Evolutionary conservation across 2,329 filamentous ascomycete species (phyloP).

Genomic region (Colletotrichum karsti): DNA sequence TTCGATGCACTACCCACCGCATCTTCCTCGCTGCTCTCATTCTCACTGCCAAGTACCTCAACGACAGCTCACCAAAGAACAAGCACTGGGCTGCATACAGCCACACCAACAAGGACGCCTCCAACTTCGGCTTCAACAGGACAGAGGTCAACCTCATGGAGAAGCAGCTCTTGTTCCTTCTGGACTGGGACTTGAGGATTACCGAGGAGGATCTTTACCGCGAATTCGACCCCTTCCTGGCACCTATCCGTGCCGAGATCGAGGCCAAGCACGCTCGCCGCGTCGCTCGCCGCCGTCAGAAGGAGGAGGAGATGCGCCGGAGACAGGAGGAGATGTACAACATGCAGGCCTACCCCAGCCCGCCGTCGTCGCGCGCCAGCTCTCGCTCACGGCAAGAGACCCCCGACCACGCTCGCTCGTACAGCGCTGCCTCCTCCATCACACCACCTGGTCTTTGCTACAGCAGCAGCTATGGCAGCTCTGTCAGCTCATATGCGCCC

Average conservation of each 20-base stretch:
- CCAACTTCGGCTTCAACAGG: slow-evolving; percentile 87
- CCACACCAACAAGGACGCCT: slow-evolving; percentile 70
- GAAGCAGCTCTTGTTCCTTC: slow-evolving; percentile 93
- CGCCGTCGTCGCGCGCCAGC: slow-evolving; percentile 54
- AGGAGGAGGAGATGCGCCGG: slow-evolving; percentile 46
- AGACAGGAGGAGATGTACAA: slow-evolving; percentile 45
- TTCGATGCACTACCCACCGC: slow-evolving; percentile 95
- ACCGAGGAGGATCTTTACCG: slow-evolving; percentile 84
- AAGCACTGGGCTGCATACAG: slow-evolving; percentile 99
- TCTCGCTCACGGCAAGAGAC: slow-evolving; percentile 49
- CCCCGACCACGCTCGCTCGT: slow-evolving; percentile 49
- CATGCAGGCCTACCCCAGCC: slow-evolving; percentile 50
- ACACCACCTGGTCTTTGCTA: slow-evolving; percentile 58
- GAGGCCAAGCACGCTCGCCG: slow-evolving; percentile 59
- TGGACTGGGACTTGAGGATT: slow-evolving; percentile 94
- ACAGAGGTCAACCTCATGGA: slow-evolving; percentile 99
- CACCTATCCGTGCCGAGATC: slow-evolving; percentile 76
- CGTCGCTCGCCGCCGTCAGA: slow-evolving; percentile 57
- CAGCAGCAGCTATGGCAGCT: slow-evolving; percentile 47
- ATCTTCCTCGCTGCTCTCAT: slow-evolving; percentile 94
- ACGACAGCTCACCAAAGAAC: slow-evolving; percentile 99
- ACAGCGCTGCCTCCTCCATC: slow-evolving; percentile 41
- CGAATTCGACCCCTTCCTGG: slow-evolving; percentile 88
- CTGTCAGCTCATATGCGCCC: slow-evolving; percentile 57
- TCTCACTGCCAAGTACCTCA: slow-evolving; percentile 93